Evolutionary conservation across 164 flowering plant species (phyloP).

Genomic region (Vitis vinifera): DNA sequence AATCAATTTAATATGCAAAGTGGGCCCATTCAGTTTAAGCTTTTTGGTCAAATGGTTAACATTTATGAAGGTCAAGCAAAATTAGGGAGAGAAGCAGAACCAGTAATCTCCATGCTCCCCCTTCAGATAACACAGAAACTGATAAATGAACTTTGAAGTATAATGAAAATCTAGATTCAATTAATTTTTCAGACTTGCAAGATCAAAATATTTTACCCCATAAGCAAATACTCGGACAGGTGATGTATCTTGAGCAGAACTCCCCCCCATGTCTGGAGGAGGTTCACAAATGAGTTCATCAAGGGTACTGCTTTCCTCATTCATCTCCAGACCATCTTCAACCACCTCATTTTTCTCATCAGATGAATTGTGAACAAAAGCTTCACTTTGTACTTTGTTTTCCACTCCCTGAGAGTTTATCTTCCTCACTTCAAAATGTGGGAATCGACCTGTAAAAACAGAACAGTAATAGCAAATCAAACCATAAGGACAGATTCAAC

Average conservation of each 20-base stretch:
- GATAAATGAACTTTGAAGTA: not conserved
- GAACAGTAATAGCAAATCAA: constrained; percentile 1
- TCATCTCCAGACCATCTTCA: constrained; percentile 29
- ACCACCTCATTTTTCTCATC: constrained; percentile 20
- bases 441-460: constrained; percentile 55
- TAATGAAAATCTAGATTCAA: not conserved
- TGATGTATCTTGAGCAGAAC: constrained; percentile 23
- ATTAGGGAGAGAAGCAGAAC: not conserved
- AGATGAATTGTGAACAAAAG: constrained; percentile 18
- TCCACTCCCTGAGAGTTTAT: constrained; percentile 32
- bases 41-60: too few relatives aligned
- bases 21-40: too few relatives aligned
- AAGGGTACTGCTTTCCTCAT: constrained; percentile 16
- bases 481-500: constrained; percentile 4
- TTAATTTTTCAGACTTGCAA: not conserved
- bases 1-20: too few relatives aligned
- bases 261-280: constrained; percentile 22
- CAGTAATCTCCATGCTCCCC: not conserved
- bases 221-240: constrained; percentile 59
- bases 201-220: constrained; percentile 62
- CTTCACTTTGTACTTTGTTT: constrained; percentile 21
- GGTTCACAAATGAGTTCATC: constrained; percentile 22
- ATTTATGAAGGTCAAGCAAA: not conserved
- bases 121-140: not conserved
- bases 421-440: constrained; percentile 68